Evolutionary conservation across 768 basidiomycete genomes (phyloP).

Genomic region (Kwoniella europaea): DNA sequence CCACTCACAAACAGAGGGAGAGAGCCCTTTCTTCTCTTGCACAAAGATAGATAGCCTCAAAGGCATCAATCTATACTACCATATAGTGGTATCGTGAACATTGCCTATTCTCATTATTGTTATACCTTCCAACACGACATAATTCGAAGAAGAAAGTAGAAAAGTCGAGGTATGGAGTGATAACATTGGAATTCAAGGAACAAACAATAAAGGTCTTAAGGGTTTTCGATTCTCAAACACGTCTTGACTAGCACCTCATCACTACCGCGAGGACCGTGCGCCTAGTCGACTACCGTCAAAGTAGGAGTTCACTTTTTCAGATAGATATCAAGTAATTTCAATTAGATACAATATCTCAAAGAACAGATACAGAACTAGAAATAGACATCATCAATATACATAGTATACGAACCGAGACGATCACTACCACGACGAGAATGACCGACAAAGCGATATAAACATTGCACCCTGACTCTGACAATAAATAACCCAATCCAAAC

Average conservation of each 20-base stretch:
- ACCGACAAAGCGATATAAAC: too few species aligned
- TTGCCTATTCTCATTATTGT: neutral
- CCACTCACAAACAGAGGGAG: neutral
- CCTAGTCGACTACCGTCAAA: neutral
- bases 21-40: constrained; percentile 4
- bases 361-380: neutral
- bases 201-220: constrained; percentile 4
- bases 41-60: neutral
- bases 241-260: neutral
- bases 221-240: neutral
- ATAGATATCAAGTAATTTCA: neutral
- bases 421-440: constrained; percentile 5
- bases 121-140: too few species aligned
- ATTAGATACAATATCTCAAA: neutral
- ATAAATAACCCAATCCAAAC: too few species aligned
- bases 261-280: constrained; percentile 9
- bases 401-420: too few species aligned
- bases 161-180: too few species aligned
- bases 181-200: neutral
- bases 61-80: neutral
- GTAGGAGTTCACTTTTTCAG: neutral
- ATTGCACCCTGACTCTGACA: too few species aligned
- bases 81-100: neutral
- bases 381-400: neutral
- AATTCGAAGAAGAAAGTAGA: too few species aligned